These are phyloP conservation scores for Pseudocercospora macadamiae DNA, from an alignment of 2,329 filamentous ascomycete species.

Conservation along the genomic window DNA sequence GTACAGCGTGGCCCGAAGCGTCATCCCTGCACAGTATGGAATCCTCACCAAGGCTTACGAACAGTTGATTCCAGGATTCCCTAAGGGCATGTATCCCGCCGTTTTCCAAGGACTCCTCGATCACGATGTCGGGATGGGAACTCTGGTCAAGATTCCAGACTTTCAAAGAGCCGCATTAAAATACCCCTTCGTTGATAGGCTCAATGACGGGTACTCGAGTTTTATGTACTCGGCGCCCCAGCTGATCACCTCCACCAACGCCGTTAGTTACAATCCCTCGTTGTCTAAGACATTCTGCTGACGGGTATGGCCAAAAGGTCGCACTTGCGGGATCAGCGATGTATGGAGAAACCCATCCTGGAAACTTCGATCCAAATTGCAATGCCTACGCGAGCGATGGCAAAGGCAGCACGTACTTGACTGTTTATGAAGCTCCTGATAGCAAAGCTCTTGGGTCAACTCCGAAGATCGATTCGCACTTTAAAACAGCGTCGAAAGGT, in stretches of 20 bases:
- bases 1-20: constrained; percentile 14
- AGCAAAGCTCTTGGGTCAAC: constrained; percentile 9
- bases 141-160: constrained; percentile 16
- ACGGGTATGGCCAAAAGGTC: too few relatives aligned
- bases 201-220: constrained; percentile 21
- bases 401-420: constrained; percentile 11
- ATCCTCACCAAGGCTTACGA: constrained; percentile 20
- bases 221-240: constrained; percentile 17
- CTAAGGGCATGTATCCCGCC: constrained; percentile 21
- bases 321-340: constrained; percentile 8
- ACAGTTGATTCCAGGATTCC: constrained; percentile 15
- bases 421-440: constrained; percentile 9
- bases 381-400: constrained; percentile 16
- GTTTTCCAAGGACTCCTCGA: constrained; percentile 17
- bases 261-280: too few relatives aligned
- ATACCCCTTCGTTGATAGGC: constrained; percentile 21
- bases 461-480: constrained; percentile 9
- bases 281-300: too few relatives aligned
- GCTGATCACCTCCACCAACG: constrained; percentile 13
- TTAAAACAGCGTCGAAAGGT: constrained; percentile 6
- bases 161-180: constrained; percentile 16
- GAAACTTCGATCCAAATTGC: constrained; percentile 17
- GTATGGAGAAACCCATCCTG: constrained; percentile 15
- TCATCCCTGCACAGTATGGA: constrained; percentile 21
- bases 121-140: constrained; percentile 13